Conservation (phyloP, 352 stramenopile species). For the Stramenopiles sp. region DNA sequence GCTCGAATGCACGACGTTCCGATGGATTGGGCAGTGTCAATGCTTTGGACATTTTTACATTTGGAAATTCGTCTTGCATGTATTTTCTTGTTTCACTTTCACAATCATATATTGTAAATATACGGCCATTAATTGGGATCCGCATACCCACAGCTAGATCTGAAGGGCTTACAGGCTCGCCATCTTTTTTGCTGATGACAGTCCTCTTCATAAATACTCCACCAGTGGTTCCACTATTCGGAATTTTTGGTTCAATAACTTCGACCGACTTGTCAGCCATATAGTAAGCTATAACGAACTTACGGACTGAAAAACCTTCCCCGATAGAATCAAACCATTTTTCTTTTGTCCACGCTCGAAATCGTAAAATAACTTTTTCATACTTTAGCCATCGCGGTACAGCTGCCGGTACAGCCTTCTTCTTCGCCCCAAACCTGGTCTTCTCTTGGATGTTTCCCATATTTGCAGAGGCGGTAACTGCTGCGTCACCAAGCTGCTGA, state of each 20-base stretch:
- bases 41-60: background rate
- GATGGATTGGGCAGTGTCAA: conserved; percentile 27
- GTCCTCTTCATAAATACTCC: conserved; percentile 57
- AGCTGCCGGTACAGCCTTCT: background rate
- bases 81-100: conserved; percentile 47
- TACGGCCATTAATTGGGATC: conserved; percentile 43
- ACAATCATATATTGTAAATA: conserved; percentile 48
- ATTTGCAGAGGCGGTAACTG: background rate
- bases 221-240: conserved; percentile 59
- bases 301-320: conserved; percentile 43
- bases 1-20: conserved; percentile 47
- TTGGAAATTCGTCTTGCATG: conserved; percentile 28
- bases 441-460: background rate
- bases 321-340: conserved; percentile 48
- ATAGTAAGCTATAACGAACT: conserved; percentile 54
- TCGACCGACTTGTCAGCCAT: conserved; percentile 51
- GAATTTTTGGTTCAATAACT: conserved; percentile 50
- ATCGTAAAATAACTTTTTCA: conserved; percentile 38
- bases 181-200: conserved; percentile 38
- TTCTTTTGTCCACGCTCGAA: conserved; percentile 59
- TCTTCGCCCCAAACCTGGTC: background rate
- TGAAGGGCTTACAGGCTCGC: conserved; percentile 23
- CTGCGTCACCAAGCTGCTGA: background rate
- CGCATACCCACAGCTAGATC: conserved; percentile 45
- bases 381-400: conserved; percentile 3